Evolutionary conservation across 163 green algal species (phyloP).

Genomic region (Dunaliella salina): DNA sequence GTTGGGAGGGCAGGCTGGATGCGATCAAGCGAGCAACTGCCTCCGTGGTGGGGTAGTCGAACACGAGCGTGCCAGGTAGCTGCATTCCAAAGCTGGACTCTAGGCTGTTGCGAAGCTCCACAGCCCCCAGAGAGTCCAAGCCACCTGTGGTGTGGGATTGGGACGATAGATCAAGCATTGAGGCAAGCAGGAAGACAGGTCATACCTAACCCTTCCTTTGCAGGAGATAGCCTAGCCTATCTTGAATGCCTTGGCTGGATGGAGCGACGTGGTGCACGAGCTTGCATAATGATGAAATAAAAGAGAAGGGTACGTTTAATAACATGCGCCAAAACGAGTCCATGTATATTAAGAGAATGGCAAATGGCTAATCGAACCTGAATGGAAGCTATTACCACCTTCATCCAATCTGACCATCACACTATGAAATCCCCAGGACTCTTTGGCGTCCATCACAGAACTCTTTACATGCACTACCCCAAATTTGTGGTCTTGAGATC

Average conservation of each 20-base stretch:
- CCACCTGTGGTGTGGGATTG: slow-evolving; percentile 35
- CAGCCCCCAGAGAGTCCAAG: slow-evolving; percentile 72
- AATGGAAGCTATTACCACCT: too few relatives aligned
- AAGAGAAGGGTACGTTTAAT: neutral
- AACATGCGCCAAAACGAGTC: too few relatives aligned
- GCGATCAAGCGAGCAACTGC: slow-evolving; percentile 52
- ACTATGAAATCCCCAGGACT: too few relatives aligned
- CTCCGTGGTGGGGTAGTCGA: slow-evolving; percentile 73
- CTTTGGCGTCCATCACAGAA: neutral
- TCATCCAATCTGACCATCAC: too few relatives aligned
- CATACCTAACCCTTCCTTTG: neutral
- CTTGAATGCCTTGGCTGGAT: neutral
- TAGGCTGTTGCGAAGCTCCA: slow-evolving; percentile 72
- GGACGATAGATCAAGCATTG: neutral
- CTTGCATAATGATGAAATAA: neutral
- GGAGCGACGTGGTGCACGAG: neutral
- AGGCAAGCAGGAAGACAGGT: neutral
- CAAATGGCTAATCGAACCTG: too few relatives aligned
- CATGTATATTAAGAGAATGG: too few relatives aligned
- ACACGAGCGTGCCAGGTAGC: slow-evolving; percentile 71
- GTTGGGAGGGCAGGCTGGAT: neutral
- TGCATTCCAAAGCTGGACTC: slow-evolving; percentile 43
- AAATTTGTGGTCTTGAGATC: neutral
- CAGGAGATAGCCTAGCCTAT: neutral
- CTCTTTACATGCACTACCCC: neutral